phyloP scores from a whole-genome alignment of 2,329 filamentous ascomycete species.

The Delphinella strobiligena region DNA sequence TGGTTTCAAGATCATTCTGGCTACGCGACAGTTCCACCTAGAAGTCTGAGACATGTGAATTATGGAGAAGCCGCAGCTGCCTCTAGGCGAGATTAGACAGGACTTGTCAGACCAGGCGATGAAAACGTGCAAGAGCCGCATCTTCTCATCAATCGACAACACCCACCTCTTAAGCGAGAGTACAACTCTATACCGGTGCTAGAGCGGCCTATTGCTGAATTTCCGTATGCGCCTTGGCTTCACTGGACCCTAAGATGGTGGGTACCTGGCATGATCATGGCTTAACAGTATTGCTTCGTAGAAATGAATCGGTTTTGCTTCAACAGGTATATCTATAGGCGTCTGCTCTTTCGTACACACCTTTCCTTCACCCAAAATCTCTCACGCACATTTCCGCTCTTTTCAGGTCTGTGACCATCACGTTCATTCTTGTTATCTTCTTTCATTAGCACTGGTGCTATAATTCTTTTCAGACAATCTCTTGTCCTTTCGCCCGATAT shows the following conservation, averaged over 20 bases:
- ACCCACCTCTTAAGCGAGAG: constrained; percentile 4
- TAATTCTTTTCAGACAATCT: constrained; percentile 6
- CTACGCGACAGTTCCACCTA: not conserved
- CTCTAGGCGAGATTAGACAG: constrained; percentile 6
- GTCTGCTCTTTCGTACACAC: constrained; percentile 2
- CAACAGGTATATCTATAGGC: constrained; percentile 7
- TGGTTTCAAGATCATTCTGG: constrained; percentile 6
- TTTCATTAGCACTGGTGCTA: constrained; percentile 15
- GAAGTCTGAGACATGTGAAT: not conserved
- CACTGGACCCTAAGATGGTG: constrained; percentile 4
- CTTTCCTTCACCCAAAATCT: not conserved
- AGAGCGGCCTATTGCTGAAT: constrained; percentile 5
- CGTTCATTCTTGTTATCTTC: constrained; percentile 13
- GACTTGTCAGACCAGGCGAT: not conserved
- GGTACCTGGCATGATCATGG: not conserved
- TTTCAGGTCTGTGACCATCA: constrained; percentile 21
- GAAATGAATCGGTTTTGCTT: constrained; percentile 4
- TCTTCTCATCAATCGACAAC: constrained; percentile 5
- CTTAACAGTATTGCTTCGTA: not conserved
- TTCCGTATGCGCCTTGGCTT: constrained; percentile 1
- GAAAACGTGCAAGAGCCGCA: constrained; percentile 4
- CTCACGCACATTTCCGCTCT: constrained; percentile 8
- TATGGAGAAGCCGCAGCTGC: not conserved
- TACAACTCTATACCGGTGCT: constrained; percentile 8
- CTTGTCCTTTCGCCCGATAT: constrained; percentile 5